Conservation (phyloP, 208 protist genomes). For the Phytomonas francai region DNA sequence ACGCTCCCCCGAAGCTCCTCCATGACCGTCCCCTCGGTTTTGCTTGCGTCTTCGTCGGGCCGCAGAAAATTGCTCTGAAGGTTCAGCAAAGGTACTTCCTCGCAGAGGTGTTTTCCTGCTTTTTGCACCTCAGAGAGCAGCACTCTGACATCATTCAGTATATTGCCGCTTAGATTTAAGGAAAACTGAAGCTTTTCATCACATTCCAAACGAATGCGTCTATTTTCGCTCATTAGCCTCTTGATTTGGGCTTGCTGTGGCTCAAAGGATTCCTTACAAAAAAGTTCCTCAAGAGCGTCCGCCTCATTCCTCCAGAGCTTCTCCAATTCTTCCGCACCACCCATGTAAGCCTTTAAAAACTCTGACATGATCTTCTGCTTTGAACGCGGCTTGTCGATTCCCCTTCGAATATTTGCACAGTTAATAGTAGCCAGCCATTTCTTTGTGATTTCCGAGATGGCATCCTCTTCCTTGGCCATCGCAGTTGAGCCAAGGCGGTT, state of each 20-base stretch:
- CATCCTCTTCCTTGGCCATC: neutral
- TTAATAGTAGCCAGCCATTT: neutral
- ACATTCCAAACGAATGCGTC: constrained; percentile 15
- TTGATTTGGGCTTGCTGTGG: constrained; percentile 31
- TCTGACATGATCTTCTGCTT: neutral
- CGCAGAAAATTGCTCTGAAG: too few species aligned
- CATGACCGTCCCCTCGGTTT: too few species aligned
- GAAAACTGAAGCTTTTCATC: constrained; percentile 21
- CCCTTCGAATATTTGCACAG: neutral
- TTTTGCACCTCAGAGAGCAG: constrained; percentile 23
- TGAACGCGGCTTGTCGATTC: neutral
- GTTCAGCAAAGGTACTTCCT: constrained; percentile 21
- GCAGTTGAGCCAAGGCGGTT: neutral
- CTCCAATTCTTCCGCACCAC: constrained; percentile 3
- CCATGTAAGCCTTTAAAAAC: neutral
- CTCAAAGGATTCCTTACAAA: constrained; percentile 23
- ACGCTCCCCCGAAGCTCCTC: too few species aligned
- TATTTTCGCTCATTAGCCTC: constrained; percentile 16
- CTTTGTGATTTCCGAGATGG: neutral
- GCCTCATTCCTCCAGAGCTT: constrained; percentile 17
- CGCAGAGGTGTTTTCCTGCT: constrained; percentile 17
- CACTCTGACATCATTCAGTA: constrained; percentile 19
- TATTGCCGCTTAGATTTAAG: constrained; percentile 15
- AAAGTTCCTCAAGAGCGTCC: constrained; percentile 19
- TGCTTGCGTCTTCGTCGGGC: too few species aligned